Percentiles rank a stretch among this genome's conserved stretches.
Evolutionary conservation across 2,329 filamentous ascomycete genomes (phyloP).

Genomic region (Arthrobotrys pseudoclavata): DNA sequence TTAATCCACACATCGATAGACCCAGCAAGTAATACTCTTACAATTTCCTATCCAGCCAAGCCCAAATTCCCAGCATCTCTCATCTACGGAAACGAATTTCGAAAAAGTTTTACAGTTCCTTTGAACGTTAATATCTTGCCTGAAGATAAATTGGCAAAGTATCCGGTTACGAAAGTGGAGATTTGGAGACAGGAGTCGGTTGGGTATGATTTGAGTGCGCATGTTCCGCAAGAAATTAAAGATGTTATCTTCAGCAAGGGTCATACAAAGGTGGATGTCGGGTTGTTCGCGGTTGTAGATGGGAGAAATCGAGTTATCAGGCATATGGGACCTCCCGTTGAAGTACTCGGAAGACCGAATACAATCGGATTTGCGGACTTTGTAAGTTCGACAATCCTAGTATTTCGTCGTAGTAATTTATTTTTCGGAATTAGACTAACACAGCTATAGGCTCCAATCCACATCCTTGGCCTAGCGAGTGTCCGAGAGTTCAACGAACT

Average conservation of each 20-base stretch:
- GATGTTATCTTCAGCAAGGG: slow-evolving; percentile 57
- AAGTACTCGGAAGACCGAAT: slow-evolving; percentile 75
- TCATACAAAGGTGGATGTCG: slow-evolving; percentile 67
- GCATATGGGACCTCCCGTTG: slow-evolving; percentile 73
- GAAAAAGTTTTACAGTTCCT: slow-evolving; percentile 77
- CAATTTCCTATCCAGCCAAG: slow-evolving; percentile 60
- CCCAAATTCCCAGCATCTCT: slow-evolving; percentile 46
- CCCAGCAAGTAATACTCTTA: slow-evolving; percentile 50
- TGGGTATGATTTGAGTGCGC: slow-evolving; percentile 68
- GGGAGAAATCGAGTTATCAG: slow-evolving; percentile 72
- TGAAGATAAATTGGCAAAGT: slow-evolving; percentile 72
- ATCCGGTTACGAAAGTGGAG: slow-evolving; percentile 73
- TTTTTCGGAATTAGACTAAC: neutral
- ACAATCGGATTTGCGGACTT: slow-evolving; percentile 78
- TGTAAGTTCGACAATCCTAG: slow-evolving; percentile 66
- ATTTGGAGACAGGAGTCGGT: slow-evolving; percentile 74
- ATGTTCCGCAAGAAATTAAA: slow-evolving; percentile 65
- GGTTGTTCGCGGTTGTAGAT: slow-evolving; percentile 77
- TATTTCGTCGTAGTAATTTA: neutral
- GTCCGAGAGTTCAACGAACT: slow-evolving; percentile 74
- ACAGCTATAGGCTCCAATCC: slow-evolving; percentile 75
- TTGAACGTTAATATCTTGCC: slow-evolving; percentile 71
- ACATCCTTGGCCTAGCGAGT: slow-evolving; percentile 76
- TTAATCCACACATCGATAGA: slow-evolving; percentile 74
- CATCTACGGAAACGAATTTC: slow-evolving; percentile 66